Evolutionary conservation across 2,329 filamentous ascomycete genomes (phyloP).

Genomic region (Fonsecaea pedrosoi): DNA sequence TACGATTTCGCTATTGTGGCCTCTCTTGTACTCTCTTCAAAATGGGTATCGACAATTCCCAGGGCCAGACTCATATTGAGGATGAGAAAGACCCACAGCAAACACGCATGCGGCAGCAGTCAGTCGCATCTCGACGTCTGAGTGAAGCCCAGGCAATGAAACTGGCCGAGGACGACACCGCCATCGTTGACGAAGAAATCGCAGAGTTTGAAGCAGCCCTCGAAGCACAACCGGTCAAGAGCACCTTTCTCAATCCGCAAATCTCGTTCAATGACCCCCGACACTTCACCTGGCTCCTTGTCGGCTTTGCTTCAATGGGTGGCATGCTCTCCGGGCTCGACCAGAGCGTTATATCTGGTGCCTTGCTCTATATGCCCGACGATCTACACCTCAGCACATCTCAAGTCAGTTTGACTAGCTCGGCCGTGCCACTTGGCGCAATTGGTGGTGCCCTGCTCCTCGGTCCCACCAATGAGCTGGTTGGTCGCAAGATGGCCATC

Average conservation of each 20-base stretch:
- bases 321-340: slow-evolving; percentile 75
- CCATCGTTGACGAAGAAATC: slow-evolving; percentile 45
- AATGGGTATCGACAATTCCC: slow-evolving; percentile 2
- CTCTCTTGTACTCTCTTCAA: neutral
- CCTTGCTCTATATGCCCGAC: slow-evolving; percentile 69
- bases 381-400: slow-evolving; percentile 62
- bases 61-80: neutral
- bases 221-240: slow-evolving; percentile 35
- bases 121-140: slow-evolving; percentile 33
- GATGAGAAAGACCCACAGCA: neutral
- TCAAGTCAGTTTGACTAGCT: slow-evolving; percentile 71
- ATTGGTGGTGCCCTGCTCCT: slow-evolving; percentile 73
- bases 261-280: slow-evolving; percentile 67
- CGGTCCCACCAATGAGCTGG: slow-evolving; percentile 70
- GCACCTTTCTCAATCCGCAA: slow-evolving; percentile 44
- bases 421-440: slow-evolving; percentile 74
- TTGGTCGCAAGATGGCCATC: slow-evolving; percentile 72
- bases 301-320: slow-evolving; percentile 76
- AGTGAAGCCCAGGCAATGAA: slow-evolving; percentile 37
- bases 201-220: slow-evolving; percentile 45
- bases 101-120: slow-evolving; percentile 7
- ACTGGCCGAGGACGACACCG: slow-evolving; percentile 34
- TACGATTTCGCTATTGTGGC: no score
- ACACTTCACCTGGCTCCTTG: slow-evolving; percentile 71
- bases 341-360: slow-evolving; percentile 74